Evolutionary conservation across 148 eudicot genomes (phyloP), one percentile per base, ranked within the genome.

Genomic region (Persicaria maculosa): DNA sequence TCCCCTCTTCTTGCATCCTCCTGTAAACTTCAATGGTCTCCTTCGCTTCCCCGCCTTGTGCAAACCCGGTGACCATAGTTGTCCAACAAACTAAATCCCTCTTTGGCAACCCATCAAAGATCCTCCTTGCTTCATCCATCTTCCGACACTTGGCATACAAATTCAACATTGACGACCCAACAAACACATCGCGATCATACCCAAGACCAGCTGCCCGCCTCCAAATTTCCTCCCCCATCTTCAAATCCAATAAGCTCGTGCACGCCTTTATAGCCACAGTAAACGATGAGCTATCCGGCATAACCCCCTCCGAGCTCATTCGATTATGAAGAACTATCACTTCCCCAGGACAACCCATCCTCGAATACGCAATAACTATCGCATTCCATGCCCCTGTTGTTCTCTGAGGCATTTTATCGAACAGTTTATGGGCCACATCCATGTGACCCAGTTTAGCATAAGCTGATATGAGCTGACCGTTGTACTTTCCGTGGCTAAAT

Each of bases 281-380:
- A 73, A 88, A 89, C 19, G 89, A 84, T 7, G 95, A 92, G 84
- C 97, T 92, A 62, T 92, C 97, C n/a, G 89, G 91, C 74, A 70
- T 85, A 48, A 84, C 71, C 31, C 84, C 89, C 61, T 86, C 87
- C 52, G 40, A 61, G 53, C 61, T 65, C 94, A 90, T 84, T 71
- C 55, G 46, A 4, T 55, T 65, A 73, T 85, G 88, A 10, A 90
- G 73, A 74, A 72, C 73, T 25, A 87, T 10, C 9, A 89, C 93
- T 59, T 87, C 87, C 72, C 9, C 47, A 2, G 81, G 81, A 16
- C 68, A 52, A 58, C 78, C 78, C 25, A 50, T 53, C 0, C 88
- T 84, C 5, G 88, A 89, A 81, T 80, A 86, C 0, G 85, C 90
- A 67, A 86, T 47, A 22, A 89, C 79, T 76, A 91, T 84, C 1